Percentiles rank a stretch among this genome's conserved stretches.
These are phyloP conservation scores for Theileria luwenshuni DNA, from an alignment of 169 alveolate species.

Conservation along the genomic window DNA sequence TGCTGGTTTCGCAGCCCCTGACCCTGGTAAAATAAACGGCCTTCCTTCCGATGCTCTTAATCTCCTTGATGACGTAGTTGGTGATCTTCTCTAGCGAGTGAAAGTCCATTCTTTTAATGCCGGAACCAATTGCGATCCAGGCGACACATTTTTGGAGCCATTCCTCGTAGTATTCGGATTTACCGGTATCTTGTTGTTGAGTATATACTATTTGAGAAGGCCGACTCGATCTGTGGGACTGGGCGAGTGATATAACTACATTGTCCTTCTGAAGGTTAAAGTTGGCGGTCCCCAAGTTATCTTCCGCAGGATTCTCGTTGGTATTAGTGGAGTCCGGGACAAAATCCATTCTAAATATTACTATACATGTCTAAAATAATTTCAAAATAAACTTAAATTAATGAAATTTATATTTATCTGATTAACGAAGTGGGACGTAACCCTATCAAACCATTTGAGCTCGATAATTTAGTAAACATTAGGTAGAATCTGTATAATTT, in stretches of 20 bases:
- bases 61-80: conserved; percentile 47
- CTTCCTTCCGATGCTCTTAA: conserved; percentile 54
- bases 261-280: conserved; percentile 45
- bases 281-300: conserved; percentile 4
- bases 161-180: conserved; percentile 67
- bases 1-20: conserved; percentile 64
- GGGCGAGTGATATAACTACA: conserved; percentile 57
- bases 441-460: not conserved
- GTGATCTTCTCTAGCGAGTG: conserved; percentile 44
- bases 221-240: conserved; percentile 60
- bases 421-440: not conserved
- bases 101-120: conserved; percentile 62
- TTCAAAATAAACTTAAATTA: not conserved
- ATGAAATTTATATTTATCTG: not conserved
- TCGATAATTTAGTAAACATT: not conserved
- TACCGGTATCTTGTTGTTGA: conserved; percentile 59
- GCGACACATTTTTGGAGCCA: conserved; percentile 69
- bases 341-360: conserved; percentile 1
- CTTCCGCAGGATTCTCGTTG: conserved; percentile 8
- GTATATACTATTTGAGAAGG: conserved; percentile 50
- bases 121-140: conserved; percentile 65
- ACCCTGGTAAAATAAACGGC: conserved; percentile 52
- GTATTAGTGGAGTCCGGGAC: not conserved
- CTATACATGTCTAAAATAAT: not conserved
- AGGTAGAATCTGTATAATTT: not conserved